Conservation (phyloP, 768 basidiomycete genomes). For the Hysterangium stoloniferum region DNA sequence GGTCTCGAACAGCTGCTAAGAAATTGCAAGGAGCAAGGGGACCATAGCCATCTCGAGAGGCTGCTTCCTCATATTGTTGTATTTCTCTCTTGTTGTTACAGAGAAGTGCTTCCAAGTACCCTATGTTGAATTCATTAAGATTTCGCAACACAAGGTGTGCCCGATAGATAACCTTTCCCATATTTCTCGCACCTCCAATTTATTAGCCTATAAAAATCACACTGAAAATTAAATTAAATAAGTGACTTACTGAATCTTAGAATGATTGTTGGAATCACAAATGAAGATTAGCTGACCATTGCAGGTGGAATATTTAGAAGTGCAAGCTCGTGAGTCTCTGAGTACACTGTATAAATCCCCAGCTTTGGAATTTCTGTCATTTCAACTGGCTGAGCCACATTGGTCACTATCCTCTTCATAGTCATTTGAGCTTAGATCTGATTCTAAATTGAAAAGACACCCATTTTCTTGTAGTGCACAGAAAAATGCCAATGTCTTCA, state of each 20-base stretch:
- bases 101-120: too few species aligned
- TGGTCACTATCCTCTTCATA: not conserved
- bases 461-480: conserved; percentile 17
- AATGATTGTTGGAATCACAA: not conserved
- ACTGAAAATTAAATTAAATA: not conserved
- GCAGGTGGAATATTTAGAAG: not conserved
- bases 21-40: conserved; percentile 18
- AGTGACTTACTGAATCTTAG: conserved; percentile 13
- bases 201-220: not conserved
- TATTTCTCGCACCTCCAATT: conserved; percentile 9
- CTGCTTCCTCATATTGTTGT: too few species aligned
- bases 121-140: too few species aligned
- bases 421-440: not conserved
- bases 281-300: conserved; percentile 7
- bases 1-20: conserved; percentile 13
- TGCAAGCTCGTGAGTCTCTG: not conserved
- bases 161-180: too few species aligned
- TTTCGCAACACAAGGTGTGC: too few species aligned
- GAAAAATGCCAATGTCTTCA: conserved; percentile 19
- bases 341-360: not conserved
- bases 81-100: too few species aligned
- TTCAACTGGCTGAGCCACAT: too few species aligned
- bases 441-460: conserved; percentile 12
- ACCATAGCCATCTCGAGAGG: conserved; percentile 15
- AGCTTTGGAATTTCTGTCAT: too few species aligned